Percentiles rank a stretch among this genome's conserved stretches.
Conservation (phyloP, 495 filamentous ascomycete genomes). For the Aspergillus heteromorphus region DNA sequence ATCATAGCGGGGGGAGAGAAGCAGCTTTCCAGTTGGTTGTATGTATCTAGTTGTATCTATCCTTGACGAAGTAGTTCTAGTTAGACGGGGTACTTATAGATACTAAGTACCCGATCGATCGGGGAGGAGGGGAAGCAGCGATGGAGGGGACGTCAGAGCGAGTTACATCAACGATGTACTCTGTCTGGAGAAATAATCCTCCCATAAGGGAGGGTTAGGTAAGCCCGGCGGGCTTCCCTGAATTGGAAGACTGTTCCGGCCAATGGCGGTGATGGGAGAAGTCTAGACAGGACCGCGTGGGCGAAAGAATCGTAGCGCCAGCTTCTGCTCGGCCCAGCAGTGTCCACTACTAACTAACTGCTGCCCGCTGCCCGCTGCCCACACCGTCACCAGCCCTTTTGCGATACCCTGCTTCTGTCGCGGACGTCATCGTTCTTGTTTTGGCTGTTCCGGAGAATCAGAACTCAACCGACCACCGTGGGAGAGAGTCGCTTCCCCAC, state of each 20-base stretch:
- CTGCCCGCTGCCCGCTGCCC: too few relatives aligned
- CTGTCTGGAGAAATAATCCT: not conserved
- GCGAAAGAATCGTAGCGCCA: not conserved
- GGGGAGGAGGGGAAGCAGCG: not conserved
- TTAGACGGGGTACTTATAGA: too few relatives aligned
- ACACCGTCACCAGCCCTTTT: constrained; percentile 9
- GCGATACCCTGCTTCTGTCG: constrained; percentile 20
- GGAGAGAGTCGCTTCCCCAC: constrained; percentile 31
- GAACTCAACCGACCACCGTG: constrained; percentile 15
- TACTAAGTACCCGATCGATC: not conserved
- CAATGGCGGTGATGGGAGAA: constrained; percentile 17
- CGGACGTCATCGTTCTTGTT: constrained; percentile 39
- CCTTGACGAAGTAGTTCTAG: too few relatives aligned
- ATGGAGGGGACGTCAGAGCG: not conserved
- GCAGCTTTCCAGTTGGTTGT: too few relatives aligned
- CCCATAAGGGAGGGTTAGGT: constrained; percentile 9
- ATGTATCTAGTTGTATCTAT: too few relatives aligned
- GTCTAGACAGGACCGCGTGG: constrained; percentile 24
- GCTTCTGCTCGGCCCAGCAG: constrained; percentile 4
- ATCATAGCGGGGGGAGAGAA: too few relatives aligned
- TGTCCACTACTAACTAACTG: too few relatives aligned
- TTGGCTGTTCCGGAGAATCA: constrained; percentile 25
- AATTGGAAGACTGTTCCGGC: constrained; percentile 23
- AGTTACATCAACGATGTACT: not conserved
- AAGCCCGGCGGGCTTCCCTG: constrained; percentile 7